Evolutionary conservation across 129 eudicot species (phyloP), one percentile per base, ranked within the genome.

Genomic region (Flaveria robusta): DNA sequence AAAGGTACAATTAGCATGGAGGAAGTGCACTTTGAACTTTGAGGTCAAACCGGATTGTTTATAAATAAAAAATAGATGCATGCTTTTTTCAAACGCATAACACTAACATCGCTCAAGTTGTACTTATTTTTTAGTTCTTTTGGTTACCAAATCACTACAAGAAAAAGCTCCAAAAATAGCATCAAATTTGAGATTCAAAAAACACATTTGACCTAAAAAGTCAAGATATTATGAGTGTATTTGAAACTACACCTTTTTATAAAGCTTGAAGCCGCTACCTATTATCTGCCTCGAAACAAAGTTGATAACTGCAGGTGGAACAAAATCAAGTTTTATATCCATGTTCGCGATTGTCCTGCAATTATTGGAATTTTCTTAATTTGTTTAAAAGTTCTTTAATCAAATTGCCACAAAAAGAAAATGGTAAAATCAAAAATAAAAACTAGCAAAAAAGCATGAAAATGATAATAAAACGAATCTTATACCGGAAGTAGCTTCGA

Each of bases 251-350:
- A 94, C 99, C 97, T 94, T 94, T 83, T 94, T 84, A 82, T 85
- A 94, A 83, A 91, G 96, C 92, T 83, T 91, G 92, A 94, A 94
- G 64, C 97, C 97, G 82, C 92, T 89, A 60, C 99, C 99, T 77
- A 94, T 80, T 76, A 94, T 83, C 85, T 94, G 99, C 81, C 99
- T 86, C n/a, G 99, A 82, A 70, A 91, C 72, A 51, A 94, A 94
- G 85, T 94, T 94, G 70, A 94, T 94, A 31, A 94, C 74, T 59
- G 96, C 77, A 19, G 99, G 97, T 72, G 99, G 99, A 72, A 94
- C 76, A 87, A 94, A 89, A 79, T 94, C 96, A 63, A 94, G 82
- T 76, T 94, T 94, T 56, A 94, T 75, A 83, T 94, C 96, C 91
- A 94, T 78, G 82, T 83, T 94, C 41, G 81, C 92, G 83, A 91